A percentile compares a stretch with the other conserved stretches of the same genome.
phyloP scores from a whole-genome alignment of 2,329 filamentous ascomycete species.

The Magnaporthiopsis incrustans region DNA sequence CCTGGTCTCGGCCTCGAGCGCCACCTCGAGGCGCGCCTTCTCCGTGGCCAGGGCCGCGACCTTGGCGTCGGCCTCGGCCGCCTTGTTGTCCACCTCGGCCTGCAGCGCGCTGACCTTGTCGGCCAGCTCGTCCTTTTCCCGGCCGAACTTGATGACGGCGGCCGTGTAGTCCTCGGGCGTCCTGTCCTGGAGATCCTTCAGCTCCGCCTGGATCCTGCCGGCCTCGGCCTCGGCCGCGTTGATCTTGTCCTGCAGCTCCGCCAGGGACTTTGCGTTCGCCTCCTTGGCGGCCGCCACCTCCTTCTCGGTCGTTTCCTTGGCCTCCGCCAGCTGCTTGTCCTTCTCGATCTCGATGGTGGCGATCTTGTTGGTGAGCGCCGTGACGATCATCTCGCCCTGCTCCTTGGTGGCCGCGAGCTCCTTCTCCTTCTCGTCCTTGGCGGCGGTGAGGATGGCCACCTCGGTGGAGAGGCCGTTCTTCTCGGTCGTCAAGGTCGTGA shows the following conservation, averaged over 20 bases:
- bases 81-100: slow-evolving; percentile 1
- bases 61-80: slow-evolving; percentile 4
- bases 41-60: slow-evolving; percentile 2
- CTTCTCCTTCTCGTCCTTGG: neutral
- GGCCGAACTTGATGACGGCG: neutral
- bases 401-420: slow-evolving; percentile 1
- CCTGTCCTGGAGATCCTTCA: neutral
- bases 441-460: neutral
- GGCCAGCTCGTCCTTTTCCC: slow-evolving; percentile 1
- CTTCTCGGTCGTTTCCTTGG: neutral
- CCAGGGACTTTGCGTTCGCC: neutral
- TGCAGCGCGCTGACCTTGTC: slow-evolving; percentile 1
- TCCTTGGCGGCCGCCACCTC: neutral
- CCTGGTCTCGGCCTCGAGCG: neutral
- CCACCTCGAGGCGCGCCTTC: slow-evolving; percentile 3
- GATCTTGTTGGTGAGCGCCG: too few species aligned
- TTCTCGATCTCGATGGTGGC: neutral
- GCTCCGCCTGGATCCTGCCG: neutral
- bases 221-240: neutral
- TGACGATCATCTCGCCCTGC: neutral
- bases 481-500: neutral
- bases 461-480: slow-evolving; percentile 2
- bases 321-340: neutral
- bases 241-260: slow-evolving; percentile 3
- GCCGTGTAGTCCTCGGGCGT: slow-evolving; percentile 2